Conservation (phyloP, 2,329 filamentous ascomycete genomes). For the Paraconiothyrium sp. region DNA sequence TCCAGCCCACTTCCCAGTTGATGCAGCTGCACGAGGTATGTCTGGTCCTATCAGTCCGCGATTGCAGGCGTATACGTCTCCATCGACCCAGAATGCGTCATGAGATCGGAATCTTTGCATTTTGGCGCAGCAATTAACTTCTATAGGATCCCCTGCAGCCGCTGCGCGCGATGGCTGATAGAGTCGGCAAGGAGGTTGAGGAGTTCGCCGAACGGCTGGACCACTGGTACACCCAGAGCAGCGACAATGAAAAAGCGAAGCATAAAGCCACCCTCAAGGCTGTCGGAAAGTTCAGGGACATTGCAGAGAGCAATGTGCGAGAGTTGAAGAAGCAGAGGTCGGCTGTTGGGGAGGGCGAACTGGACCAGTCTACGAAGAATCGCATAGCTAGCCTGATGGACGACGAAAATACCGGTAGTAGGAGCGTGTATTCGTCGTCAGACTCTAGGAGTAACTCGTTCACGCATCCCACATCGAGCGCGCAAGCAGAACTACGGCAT, state of each 20-base stretch:
- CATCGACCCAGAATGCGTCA: background rate
- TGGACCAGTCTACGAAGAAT: conserved; percentile 44
- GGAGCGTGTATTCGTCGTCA: conserved; percentile 28
- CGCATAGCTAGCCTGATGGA: conserved; percentile 44
- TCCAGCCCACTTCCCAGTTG: background rate
- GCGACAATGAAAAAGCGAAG: conserved; percentile 52
- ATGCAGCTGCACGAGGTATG: conserved; percentile 9
- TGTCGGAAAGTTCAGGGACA: conserved; percentile 56
- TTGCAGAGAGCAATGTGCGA: conserved; percentile 61
- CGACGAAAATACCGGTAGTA: conserved; percentile 22
- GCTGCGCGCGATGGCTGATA: conserved; percentile 71
- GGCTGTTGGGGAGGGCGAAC: conserved; percentile 47
- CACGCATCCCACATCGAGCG: conserved; percentile 40
- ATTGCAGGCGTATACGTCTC: conserved; percentile 15
- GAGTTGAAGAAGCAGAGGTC: conserved; percentile 56
- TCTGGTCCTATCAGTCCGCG: background rate
- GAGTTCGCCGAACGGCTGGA: conserved; percentile 86
- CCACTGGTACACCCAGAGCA: conserved; percentile 63
- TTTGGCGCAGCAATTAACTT: conserved; percentile 21
- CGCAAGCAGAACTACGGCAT: conserved; percentile 63
- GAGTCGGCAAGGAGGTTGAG: conserved; percentile 83
- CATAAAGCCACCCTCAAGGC: conserved; percentile 61
- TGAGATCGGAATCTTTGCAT: conserved; percentile 21
- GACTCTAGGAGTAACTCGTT: background rate
- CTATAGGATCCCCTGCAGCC: conserved; percentile 63